These are phyloP conservation scores for Pseudovirgaria hyperparasitica DNA, from an alignment of 2,329 filamentous ascomycete genomes.

Conservation along the genomic window DNA sequence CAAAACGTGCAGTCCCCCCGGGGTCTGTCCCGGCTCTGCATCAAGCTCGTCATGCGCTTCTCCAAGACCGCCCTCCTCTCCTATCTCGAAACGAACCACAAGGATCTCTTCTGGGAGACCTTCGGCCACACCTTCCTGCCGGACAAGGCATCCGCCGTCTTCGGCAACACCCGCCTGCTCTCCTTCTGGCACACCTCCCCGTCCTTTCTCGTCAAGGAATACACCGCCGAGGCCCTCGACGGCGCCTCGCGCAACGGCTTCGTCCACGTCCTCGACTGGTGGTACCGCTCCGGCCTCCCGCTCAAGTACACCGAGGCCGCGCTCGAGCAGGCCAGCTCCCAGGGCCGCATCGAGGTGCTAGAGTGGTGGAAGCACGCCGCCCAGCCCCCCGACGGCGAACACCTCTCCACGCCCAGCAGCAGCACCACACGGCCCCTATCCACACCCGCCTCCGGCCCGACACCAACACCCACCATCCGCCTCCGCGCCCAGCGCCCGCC, in stretches of 20 bases:
- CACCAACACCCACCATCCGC: slow-evolving; percentile 1
- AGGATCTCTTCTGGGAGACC: slow-evolving; percentile 73
- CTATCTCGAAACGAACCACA: slow-evolving; percentile 53
- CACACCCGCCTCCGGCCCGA: slow-evolving; percentile 7
- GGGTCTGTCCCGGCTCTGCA: slow-evolving; percentile 67
- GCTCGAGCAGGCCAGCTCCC: slow-evolving; percentile 74
- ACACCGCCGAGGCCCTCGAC: slow-evolving; percentile 74
- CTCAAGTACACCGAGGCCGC: slow-evolving; percentile 79
- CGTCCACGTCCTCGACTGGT: slow-evolving; percentile 79
- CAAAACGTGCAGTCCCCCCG: slow-evolving; percentile 54
- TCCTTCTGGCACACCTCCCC: slow-evolving; percentile 84
- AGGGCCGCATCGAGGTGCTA: slow-evolving; percentile 73
- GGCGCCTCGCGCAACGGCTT: slow-evolving; percentile 78
- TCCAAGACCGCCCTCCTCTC: slow-evolving; percentile 66
- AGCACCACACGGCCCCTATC: slow-evolving; percentile 7
- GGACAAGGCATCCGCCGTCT: slow-evolving; percentile 77
- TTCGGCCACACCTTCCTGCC: slow-evolving; percentile 72
- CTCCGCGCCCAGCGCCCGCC: slow-evolving; percentile 10
- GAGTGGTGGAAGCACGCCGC: slow-evolving; percentile 84
- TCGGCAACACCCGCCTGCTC: slow-evolving; percentile 70
- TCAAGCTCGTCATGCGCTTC: slow-evolving; percentile 87
- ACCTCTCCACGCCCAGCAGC: slow-evolving; percentile 7
- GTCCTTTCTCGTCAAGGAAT: slow-evolving; percentile 75
- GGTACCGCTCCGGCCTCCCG: slow-evolving; percentile 67
- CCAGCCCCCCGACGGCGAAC: slow-evolving; percentile 24